phyloP scores from a whole-genome alignment of 2,329 filamentous ascomycete genomes.

The Colletotrichum endophyticum region DNA sequence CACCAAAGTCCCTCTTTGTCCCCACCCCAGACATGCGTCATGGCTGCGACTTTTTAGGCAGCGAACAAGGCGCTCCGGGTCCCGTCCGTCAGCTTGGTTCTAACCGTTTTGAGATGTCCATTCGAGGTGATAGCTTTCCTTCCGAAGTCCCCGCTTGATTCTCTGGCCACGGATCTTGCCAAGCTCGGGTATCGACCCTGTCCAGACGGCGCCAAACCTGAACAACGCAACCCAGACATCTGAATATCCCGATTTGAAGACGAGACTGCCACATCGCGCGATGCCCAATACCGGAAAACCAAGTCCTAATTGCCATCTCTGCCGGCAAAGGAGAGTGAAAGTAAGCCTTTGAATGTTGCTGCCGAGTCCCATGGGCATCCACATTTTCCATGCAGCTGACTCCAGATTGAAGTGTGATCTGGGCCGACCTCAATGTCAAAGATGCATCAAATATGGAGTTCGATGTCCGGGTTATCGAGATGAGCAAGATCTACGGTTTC shows the following conservation, averaged over 20 bases:
- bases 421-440: conserved; percentile 39
- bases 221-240: background rate
- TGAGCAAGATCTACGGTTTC: conserved; percentile 44
- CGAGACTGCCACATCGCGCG: background rate
- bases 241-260: background rate
- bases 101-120: background rate
- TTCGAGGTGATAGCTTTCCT: background rate
- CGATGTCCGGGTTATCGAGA: conserved; percentile 44
- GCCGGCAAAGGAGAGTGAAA: conserved; percentile 44
- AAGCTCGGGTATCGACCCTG: background rate
- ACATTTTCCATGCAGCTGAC: background rate
- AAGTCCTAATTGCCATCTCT: conserved; percentile 45
- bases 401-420: conserved; percentile 40
- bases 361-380: background rate
- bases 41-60: background rate
- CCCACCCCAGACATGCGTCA: background rate
- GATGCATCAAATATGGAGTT: conserved; percentile 45
- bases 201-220: background rate
- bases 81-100: background rate
- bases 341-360: conserved; percentile 27
- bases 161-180: background rate
- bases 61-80: background rate
- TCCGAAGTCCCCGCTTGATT: background rate
- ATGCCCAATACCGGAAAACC: conserved; percentile 48
- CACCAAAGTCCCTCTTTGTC: background rate